Conservation (phyloP, 1,284 basidiomycete genomes). For the Ganoderma meredithae region DNA sequence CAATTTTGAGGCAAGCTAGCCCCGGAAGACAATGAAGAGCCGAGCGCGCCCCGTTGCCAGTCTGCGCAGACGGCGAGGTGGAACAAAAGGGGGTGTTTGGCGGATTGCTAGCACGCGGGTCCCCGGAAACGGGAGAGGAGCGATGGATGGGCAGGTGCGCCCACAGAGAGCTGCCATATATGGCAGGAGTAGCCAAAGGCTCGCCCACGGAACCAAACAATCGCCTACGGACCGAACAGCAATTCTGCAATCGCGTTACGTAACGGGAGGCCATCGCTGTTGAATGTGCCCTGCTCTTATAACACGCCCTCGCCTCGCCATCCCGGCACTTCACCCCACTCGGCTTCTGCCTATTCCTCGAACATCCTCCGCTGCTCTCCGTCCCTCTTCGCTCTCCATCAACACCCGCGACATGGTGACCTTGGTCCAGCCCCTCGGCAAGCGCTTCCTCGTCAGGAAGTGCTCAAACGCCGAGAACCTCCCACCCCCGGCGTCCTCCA, state of each 20-base stretch:
- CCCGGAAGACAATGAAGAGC: no score
- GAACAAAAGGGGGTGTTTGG: conserved; percentile 6
- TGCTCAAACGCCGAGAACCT: conserved; percentile 34
- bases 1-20: background rate
- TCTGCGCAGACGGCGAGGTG: background rate
- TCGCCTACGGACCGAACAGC: conserved; percentile 23
- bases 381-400: background rate
- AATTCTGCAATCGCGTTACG: conserved; percentile 32
- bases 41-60: background rate
- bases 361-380: background rate
- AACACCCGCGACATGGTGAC: conserved; percentile 20
- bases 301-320: conserved; percentile 11
- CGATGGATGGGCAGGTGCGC: conserved; percentile 4
- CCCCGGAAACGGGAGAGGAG: background rate
- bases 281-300: conserved; percentile 17
- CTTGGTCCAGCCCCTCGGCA: conserved; percentile 26
- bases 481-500: conserved; percentile 23
- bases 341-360: conserved; percentile 5
- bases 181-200: conserved; percentile 26
- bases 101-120: conserved; percentile 23
- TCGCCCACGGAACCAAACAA: conserved; percentile 33
- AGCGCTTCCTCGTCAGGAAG: conserved; percentile 34
- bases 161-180: conserved; percentile 23
- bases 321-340: background rate
- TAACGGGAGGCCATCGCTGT: conserved; percentile 14